Conservation (phyloP, 495 filamentous ascomycete species). For the Daldinia grandis region DNA sequence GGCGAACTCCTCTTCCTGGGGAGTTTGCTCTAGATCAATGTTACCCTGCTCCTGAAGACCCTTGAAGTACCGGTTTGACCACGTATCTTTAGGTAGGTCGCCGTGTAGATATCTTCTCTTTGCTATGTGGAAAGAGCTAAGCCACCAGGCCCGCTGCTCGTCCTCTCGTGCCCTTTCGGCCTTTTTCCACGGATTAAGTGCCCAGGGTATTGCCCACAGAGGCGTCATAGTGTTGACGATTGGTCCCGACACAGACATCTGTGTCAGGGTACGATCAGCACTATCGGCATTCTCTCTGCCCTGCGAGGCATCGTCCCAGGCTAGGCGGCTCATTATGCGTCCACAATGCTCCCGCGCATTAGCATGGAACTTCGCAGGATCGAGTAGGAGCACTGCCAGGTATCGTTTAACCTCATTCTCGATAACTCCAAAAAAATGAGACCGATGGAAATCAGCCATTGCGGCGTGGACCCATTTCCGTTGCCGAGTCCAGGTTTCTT, state of each 20-base stretch:
- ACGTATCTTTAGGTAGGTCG: constrained; percentile 53
- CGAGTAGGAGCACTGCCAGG: constrained; percentile 53
- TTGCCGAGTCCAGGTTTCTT: constrained; percentile 57
- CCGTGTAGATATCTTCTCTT: constrained; percentile 51
- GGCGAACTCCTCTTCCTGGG: constrained; percentile 55
- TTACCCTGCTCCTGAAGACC: constrained; percentile 53
- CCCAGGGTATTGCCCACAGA: constrained; percentile 52
- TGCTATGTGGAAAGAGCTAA: constrained; percentile 50
- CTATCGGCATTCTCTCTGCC: constrained; percentile 54
- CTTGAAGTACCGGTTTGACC: constrained; percentile 57
- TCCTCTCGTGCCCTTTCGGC: constrained; percentile 54
- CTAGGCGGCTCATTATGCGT: constrained; percentile 57
- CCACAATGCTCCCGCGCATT: constrained; percentile 57
- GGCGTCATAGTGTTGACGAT: constrained; percentile 59
- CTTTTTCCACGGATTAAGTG: constrained; percentile 56
- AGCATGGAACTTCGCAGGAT: constrained; percentile 55
- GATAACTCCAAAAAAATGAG: constrained; percentile 59
- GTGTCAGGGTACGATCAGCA: constrained; percentile 56
- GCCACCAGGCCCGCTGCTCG: constrained; percentile 56
- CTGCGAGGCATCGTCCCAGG: constrained; percentile 58
- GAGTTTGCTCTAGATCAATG: constrained; percentile 45
- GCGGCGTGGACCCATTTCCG: constrained; percentile 60
- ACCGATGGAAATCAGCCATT: constrained; percentile 56
- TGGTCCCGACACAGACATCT: constrained; percentile 59
- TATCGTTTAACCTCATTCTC: constrained; percentile 56